Base-by-base conservation (phyloP, 805 yeast genomes). In the Candida saitoana region DNA sequence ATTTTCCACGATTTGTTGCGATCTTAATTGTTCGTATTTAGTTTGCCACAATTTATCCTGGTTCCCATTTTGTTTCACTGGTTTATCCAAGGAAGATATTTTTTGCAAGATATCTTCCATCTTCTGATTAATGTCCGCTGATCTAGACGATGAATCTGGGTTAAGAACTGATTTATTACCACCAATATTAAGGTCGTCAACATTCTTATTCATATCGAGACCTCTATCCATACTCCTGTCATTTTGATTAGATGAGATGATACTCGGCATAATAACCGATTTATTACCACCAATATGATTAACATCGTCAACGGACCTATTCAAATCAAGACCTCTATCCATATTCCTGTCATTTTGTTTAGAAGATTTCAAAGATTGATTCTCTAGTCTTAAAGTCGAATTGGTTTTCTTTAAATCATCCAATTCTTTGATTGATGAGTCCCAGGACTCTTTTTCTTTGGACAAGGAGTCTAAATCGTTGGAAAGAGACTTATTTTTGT, bases 41-140 rank as follows among this genome's bases (percentile, higher is more conserved):
- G 58, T 54, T 57, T 76, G 80, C 79, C 85, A 74, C 42, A 65
- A 68, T 3, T 65, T 55, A 7, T 73, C 57, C 36, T 67, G 69
- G 32, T 50, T 52, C 38, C 55, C 56, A 36, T 61, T 48, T 30
- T 52, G 48, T 25, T 45, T 46, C 25, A 24, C 31, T 5, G 46
- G 48, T 5, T 44, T n/a, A 36, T 60, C 62, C 27, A 62, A 49
- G 14, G 44, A 43, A n/a, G 55, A 51, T 40, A 67, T 51, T 40
- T 56, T 65, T 4, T 64, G 63, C 42, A 61, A 44, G 35, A 57
- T 40, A 16, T 20, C 11, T 27, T 49, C 55, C 46, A 65, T 46
- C 27, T 62, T 49, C 3, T 44, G 34, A 34, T 36, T 42, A 18
- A 22, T 29, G 7, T 36, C 9, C 5, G 39, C 20, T n/a, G 41